Evolutionary conservation across 2,329 filamentous ascomycete species (phyloP).

Genomic region (Clarireedia monteithiana): DNA sequence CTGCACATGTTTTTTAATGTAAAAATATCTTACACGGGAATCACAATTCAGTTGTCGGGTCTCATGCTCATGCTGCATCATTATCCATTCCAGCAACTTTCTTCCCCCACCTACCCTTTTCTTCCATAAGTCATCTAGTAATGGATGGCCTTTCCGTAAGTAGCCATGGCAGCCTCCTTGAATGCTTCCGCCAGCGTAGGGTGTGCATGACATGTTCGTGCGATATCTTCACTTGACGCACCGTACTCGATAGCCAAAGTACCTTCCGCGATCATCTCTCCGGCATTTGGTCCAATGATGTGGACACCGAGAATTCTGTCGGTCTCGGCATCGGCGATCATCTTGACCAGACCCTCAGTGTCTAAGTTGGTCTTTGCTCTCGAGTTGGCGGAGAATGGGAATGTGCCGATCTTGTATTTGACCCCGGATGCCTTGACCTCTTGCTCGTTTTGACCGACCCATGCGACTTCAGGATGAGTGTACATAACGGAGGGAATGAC

Average conservation of each 20-base stretch:
- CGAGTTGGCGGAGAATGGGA: constrained; percentile 97
- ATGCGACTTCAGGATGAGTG: constrained; percentile 95
- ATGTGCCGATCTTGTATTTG: constrained; percentile 87
- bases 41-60: constrained; percentile 8
- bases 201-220: constrained; percentile 91
- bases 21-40: constrained; percentile 27
- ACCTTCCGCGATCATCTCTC: constrained; percentile 98
- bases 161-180: constrained; percentile 99
- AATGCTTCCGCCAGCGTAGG: constrained; percentile 84
- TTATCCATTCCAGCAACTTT: neutral
- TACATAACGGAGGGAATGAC: constrained; percentile 99
- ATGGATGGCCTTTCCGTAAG: constrained; percentile 92
- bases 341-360: constrained; percentile 93
- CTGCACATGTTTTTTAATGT: constrained; percentile 18
- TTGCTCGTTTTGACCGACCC: constrained; percentile 96
- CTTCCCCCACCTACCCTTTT: neutral
- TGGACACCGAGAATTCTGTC: constrained; percentile 92
- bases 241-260: constrained; percentile 95
- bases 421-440: constrained; percentile 85
- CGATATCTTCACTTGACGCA: constrained; percentile 89
- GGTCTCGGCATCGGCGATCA: constrained; percentile 91
- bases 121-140: constrained; percentile 49
- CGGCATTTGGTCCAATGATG: constrained; percentile 92
- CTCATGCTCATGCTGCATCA: neutral
- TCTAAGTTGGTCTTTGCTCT: constrained; percentile 98